phyloP scores from a whole-genome alignment of 768 basidiomycete genomes.

The Podaxis mareebaensis region DNA sequence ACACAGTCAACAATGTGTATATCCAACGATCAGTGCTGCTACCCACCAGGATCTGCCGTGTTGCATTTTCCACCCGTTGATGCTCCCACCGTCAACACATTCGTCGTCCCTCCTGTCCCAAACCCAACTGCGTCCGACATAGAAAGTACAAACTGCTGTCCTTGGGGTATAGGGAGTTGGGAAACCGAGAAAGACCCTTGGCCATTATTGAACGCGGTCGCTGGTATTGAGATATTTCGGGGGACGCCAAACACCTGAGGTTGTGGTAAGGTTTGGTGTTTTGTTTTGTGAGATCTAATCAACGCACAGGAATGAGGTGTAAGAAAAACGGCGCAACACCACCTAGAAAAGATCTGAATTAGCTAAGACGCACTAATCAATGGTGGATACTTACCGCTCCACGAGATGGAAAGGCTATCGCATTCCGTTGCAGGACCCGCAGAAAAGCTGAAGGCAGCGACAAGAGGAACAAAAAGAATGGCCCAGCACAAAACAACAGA shows the following conservation, averaged over 20 bases:
- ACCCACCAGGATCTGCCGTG: conserved; percentile 42
- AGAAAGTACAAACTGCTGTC: conserved; percentile 47
- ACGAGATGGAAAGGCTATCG: conserved; percentile 58
- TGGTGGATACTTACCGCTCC: conserved; percentile 50
- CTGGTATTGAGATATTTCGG: conserved; percentile 54
- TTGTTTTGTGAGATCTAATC: not conserved
- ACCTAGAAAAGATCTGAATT: conserved; percentile 37
- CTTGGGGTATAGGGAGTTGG: conserved; percentile 42
- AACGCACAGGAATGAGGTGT: conserved; percentile 52
- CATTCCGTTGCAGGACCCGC: conserved; percentile 53
- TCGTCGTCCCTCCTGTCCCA: conserved; percentile 60
- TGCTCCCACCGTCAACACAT: conserved; percentile 47
- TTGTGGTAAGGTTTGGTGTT: not conserved
- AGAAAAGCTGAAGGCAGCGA: conserved; percentile 48
- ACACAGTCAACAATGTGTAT: not conserved
- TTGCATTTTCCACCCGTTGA: conserved; percentile 53
- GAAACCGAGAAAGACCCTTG: conserved; percentile 50
- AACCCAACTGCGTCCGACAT: conserved; percentile 78
- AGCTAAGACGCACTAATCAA: conserved; percentile 4
- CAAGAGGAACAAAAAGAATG: conserved; percentile 25
- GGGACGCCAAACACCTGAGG: conserved; percentile 54
- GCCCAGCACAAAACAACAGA: conserved; percentile 21
- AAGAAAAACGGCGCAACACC: conserved; percentile 56
- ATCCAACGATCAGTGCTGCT: not conserved
- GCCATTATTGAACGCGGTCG: conserved; percentile 52